Evolutionary conservation across 345 rosid species (phyloP).

Genomic region (Camelina neglecta): DNA sequence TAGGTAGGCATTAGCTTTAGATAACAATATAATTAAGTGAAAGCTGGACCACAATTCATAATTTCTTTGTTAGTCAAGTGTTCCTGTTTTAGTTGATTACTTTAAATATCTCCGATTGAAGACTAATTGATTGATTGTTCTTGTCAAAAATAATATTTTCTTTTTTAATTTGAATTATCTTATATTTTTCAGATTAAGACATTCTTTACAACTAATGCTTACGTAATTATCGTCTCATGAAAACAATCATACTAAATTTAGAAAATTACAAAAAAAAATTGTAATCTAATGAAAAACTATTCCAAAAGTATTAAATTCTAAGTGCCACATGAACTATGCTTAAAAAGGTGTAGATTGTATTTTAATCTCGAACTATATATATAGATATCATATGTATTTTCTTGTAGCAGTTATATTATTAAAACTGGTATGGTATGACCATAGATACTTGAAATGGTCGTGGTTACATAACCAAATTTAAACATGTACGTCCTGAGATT

Average conservation of each 20-base stretch:
- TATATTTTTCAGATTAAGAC: neutral
- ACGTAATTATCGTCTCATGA: neutral
- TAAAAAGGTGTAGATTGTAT: neutral
- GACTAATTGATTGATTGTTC: neutral
- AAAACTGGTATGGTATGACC: conserved; percentile 30
- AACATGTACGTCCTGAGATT: conserved; percentile 36
- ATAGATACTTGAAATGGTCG: conserved; percentile 28
- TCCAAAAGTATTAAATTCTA: neutral
- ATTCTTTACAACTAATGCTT: neutral
- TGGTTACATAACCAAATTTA: conserved; percentile 35
- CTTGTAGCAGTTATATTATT: conserved; percentile 17
- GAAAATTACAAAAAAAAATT: neutral
- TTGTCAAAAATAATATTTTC: neutral
- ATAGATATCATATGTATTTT: conserved; percentile 15
- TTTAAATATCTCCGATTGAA: neutral
- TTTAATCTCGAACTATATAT: neutral
- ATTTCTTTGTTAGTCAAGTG: conserved; percentile 2
- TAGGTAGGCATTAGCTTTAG: neutral
- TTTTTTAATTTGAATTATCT: neutral
- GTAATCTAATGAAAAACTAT: neutral
- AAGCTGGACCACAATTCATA: neutral
- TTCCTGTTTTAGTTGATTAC: neutral
- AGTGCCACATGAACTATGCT: neutral
- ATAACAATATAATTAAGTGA: neutral
- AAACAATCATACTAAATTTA: neutral